Base-by-base conservation (phyloP, 805 yeast species). In the Candida ficus region DNA sequence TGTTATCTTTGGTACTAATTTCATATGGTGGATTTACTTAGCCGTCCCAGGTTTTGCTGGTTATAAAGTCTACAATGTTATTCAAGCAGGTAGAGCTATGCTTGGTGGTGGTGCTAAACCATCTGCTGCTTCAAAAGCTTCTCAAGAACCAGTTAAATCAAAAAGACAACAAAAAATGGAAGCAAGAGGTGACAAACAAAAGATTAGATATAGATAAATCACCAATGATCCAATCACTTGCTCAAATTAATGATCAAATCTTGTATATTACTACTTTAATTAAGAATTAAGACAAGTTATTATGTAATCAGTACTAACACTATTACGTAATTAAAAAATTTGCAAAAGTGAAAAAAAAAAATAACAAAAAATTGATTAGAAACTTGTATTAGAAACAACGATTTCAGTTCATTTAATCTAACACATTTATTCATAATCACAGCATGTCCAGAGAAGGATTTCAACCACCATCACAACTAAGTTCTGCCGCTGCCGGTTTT, bases 401-500 rank as follows among this genome's bases (percentile, higher is more conserved):
- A 19, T 9, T 12, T 11, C 7, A n/a, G 2, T n/a, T n/a, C n/a
- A n/a, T n/a, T n/a, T n/a, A n/a, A n/a, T n/a, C n/a, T n/a, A n/a
- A n/a, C n/a, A n/a, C n/a, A n/a, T n/a, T n/a, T n/a, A n/a, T n/a
- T n/a, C n/a, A n/a, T n/a, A n/a, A n/a, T 14, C 9, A 14, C 4
- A 17, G 11, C 19, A 67, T 67, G 73, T 66, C 71, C 59, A 86
- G 90, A 76, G 95, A 86, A 78, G 95, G 95, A 48, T 86, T 86
- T 63, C 80, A 80, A 47, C 86, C 88, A 48, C 93, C 95, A 52
- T 71, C 85, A 35, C 81, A 84, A 42, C 73, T 80, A 44, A 89
- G 86, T 55, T 90, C 90, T 20, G 95, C 95, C 35, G 95, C 95
- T 26, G 84, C 89, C 28, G 88, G 89, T 52, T 75, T 85, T 46